Percentiles rank a stretch among this genome's conserved stretches.
phyloP scores from a whole-genome alignment of 1,284 basidiomycete genomes.

The Pseudomicrostroma phylloplanum region DNA sequence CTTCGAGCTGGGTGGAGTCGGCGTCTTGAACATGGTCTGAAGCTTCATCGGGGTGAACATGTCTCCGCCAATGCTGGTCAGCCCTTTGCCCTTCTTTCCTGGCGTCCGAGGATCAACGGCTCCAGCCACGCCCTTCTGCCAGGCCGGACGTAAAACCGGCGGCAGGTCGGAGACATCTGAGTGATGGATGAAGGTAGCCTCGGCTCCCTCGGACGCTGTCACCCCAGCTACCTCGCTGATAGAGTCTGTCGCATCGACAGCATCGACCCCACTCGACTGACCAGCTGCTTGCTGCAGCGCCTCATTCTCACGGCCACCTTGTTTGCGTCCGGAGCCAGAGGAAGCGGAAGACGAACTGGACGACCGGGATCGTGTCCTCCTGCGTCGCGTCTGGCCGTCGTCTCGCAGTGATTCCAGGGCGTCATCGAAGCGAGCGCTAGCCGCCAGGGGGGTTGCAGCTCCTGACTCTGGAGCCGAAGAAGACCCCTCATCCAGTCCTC shows the following conservation, averaged over 20 bases:
- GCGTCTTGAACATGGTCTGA: constrained; percentile 43
- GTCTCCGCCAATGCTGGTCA: constrained; percentile 36
- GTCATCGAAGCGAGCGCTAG: too few species aligned
- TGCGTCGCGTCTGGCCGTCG: too few species aligned
- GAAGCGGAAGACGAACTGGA: not conserved
- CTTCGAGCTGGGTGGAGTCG: constrained; percentile 19
- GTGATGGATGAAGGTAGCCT: constrained; percentile 42
- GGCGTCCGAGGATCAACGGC: constrained; percentile 5
- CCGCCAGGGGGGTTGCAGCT: too few species aligned
- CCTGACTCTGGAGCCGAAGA: not conserved
- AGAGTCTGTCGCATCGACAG: not conserved
- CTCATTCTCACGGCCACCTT: not conserved
- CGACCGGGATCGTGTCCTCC: not conserved
- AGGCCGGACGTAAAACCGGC: constrained; percentile 38
- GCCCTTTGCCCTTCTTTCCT: constrained; percentile 14
- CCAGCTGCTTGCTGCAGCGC: not conserved
- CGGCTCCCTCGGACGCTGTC: constrained; percentile 8
- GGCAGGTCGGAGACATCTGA: constrained; percentile 39
- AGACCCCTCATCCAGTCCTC: not conserved
- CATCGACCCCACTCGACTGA: too few species aligned
- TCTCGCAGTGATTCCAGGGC: too few species aligned
- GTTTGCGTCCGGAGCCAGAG: not conserved
- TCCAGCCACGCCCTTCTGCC: constrained; percentile 16
- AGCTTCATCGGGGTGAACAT: constrained; percentile 46
- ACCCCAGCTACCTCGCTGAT: not conserved